phyloP scores from a whole-genome alignment of 164 flowering plant genomes.

The Euptelea pleiosperma region DNA sequence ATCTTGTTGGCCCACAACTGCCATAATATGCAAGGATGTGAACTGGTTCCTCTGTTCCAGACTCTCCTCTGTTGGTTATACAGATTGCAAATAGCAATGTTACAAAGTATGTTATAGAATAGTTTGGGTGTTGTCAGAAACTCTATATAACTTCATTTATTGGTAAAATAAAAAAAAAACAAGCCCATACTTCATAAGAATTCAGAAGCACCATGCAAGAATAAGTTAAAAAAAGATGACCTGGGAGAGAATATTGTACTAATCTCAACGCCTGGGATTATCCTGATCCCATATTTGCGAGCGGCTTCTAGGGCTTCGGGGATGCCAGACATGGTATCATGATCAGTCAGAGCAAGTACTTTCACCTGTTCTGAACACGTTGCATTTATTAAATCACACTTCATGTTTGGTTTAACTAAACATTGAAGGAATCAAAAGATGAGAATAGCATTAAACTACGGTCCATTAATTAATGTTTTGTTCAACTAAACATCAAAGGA shows the following conservation, averaged over 20 bases:
- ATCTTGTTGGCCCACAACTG: conserved; percentile 68
- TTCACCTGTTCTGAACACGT: conserved; percentile 78
- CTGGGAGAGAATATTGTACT: conserved; percentile 71
- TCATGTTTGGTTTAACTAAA: neutral
- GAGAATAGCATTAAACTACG: no score
- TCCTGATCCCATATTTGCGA: conserved; percentile 66
- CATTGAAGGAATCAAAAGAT: neutral
- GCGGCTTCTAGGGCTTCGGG: conserved; percentile 91
- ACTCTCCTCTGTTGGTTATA: conserved; percentile 36
- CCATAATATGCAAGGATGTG: conserved; percentile 95
- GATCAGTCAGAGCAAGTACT: conserved; percentile 90
- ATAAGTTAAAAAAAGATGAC: conserved; percentile 20
- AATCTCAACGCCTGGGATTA: conserved; percentile 94
- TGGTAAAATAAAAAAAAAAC: neutral
- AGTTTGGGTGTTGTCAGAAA: neutral
- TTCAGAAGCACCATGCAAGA: neutral
- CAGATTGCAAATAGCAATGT: neutral
- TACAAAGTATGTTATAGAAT: neutral
- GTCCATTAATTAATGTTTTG: no score
- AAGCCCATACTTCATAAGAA: no score
- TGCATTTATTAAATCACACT: conserved; percentile 18
- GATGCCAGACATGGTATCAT: conserved; percentile 90
- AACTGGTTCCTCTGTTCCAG: conserved; percentile 74
- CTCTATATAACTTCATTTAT: neutral
- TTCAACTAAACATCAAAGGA: no score